Evolutionary conservation across 257 asterid species (phyloP).

Genomic region (Salvia hispanica): DNA sequence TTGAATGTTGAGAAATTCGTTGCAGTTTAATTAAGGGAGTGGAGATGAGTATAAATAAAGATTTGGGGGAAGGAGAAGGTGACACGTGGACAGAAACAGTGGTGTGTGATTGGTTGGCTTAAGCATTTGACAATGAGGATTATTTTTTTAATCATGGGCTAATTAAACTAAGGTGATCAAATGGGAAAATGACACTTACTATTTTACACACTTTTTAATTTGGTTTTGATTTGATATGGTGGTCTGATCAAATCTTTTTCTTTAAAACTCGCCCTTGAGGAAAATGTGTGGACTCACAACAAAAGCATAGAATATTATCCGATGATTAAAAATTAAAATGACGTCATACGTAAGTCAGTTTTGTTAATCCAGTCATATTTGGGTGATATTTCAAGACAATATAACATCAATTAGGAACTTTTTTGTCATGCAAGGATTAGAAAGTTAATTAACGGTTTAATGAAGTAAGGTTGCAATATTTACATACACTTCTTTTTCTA

Average conservation of each 20-base stretch:
- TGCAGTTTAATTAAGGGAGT: background rate
- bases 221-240: slow-evolving; percentile 34
- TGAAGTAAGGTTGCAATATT: too few relatives aligned
- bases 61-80: slow-evolving; percentile 12
- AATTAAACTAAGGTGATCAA: slow-evolving; percentile 19
- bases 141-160: slow-evolving; percentile 21
- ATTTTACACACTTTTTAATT: slow-evolving; percentile 20
- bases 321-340: too few relatives aligned
- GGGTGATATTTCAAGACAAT: background rate
- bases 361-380: background rate
- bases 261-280: slow-evolving; percentile 14
- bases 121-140: slow-evolving; percentile 28
- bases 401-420: background rate
- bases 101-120: slow-evolving; percentile 37
- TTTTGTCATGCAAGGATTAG: too few relatives aligned
- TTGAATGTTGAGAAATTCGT: slow-evolving; percentile 5
- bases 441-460: too few relatives aligned
- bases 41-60: slow-evolving; percentile 34
- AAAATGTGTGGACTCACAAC: background rate
- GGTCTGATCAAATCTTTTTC: slow-evolving; percentile 28
- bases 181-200: slow-evolving; percentile 26
- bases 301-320: background rate
- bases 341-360: background rate
- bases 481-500: too few relatives aligned
- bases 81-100: slow-evolving; percentile 37